A percentile compares a stretch with the other conserved stretches of the same genome.
These are phyloP conservation scores for Paracamarosporium sp. DNA, from an alignment of 2,329 filamentous ascomycete genomes.

Conservation along the genomic window DNA sequence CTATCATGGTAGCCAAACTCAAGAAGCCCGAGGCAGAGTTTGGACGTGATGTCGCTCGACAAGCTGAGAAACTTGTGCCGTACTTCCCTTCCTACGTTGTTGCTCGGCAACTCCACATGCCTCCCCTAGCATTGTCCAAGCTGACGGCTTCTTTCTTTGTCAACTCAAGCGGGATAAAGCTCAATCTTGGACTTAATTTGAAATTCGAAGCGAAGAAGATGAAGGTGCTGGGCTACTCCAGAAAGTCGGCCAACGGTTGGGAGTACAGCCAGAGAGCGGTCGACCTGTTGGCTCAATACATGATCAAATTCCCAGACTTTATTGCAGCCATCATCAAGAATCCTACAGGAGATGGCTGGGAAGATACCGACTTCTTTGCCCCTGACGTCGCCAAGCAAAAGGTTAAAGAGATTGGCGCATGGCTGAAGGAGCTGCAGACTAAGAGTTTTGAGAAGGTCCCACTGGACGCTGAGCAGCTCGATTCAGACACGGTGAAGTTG, in stretches of 20 bases:
- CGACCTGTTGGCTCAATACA: slow-evolving; percentile 82
- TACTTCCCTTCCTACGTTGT: slow-evolving; percentile 92
- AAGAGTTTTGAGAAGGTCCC: slow-evolving; percentile 96
- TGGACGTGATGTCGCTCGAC: slow-evolving; percentile 72
- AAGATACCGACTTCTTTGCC: slow-evolving; percentile 86
- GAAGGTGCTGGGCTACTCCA: slow-evolving; percentile 95
- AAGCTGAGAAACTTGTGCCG: slow-evolving; percentile 72
- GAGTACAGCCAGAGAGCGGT: slow-evolving; percentile 91
- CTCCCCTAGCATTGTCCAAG: slow-evolving; percentile 89
- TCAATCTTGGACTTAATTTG: slow-evolving; percentile 92
- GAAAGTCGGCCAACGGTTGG: slow-evolving; percentile 86
- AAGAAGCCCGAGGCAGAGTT: slow-evolving; percentile 82
- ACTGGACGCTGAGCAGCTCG: slow-evolving; percentile 93
- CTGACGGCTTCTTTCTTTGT: slow-evolving; percentile 95
- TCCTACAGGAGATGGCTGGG: slow-evolving; percentile 82
- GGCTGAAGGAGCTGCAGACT: slow-evolving; percentile 90
- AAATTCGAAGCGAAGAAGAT: slow-evolving; percentile 96
- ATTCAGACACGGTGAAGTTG: slow-evolving; percentile 83
- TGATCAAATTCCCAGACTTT: slow-evolving; percentile 94
- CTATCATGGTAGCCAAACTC: slow-evolving; percentile 77
- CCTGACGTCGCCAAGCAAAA: slow-evolving; percentile 74
- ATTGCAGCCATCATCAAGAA: slow-evolving; percentile 87
- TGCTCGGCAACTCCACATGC: slow-evolving; percentile 79
- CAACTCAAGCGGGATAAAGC: slow-evolving; percentile 77
- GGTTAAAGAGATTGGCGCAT: slow-evolving; percentile 91